Percentiles rank a stretch among this genome's conserved stretches.
Evolutionary conservation across 192 early-diverging fungal species (phyloP).

Genomic region (Mortierella antarctica): DNA sequence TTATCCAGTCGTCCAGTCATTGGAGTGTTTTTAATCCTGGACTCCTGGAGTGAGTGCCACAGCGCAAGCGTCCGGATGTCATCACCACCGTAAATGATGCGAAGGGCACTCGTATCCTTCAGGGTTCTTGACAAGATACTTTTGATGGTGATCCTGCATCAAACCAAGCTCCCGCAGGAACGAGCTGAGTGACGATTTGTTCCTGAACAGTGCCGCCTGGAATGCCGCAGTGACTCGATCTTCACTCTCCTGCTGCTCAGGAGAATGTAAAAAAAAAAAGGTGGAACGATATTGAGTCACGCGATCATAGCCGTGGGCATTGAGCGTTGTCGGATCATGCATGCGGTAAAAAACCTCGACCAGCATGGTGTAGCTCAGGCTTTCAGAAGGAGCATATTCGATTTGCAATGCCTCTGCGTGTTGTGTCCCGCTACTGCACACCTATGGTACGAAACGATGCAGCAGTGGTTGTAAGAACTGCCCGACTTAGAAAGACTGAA

Average conservation of each 20-base stretch:
- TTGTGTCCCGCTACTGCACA: conserved; percentile 75
- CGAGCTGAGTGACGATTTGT: conserved; percentile 76
- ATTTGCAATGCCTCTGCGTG: conserved; percentile 90
- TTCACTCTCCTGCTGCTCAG: conserved; percentile 76
- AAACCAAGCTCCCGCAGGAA: conserved; percentile 74
- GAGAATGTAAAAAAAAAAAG: conserved; percentile 87
- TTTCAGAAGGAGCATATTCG: conserved; percentile 69
- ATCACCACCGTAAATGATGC: conserved; percentile 33
- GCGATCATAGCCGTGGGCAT: conserved; percentile 82
- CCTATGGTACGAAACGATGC: conserved; percentile 37
- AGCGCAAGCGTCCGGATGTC: neutral
- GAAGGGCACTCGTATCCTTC: conserved; percentile 72
- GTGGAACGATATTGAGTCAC: conserved; percentile 90
- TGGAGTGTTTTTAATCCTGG: too few species aligned
- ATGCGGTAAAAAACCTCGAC: conserved; percentile 84
- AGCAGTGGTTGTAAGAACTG: neutral
- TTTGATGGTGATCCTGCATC: conserved; percentile 82
- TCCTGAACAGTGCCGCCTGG: conserved; percentile 65
- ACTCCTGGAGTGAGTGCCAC: neutral
- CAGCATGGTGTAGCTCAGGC: conserved; percentile 73
- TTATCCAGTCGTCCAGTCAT: too few species aligned
- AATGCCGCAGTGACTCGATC: conserved; percentile 70
- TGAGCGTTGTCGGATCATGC: conserved; percentile 87
- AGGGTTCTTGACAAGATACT: conserved; percentile 79
- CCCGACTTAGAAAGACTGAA: neutral